These are phyloP conservation scores for Bipolaris gigantea DNA, from an alignment of 2,329 filamentous ascomycete genomes.

Conservation along the genomic window DNA sequence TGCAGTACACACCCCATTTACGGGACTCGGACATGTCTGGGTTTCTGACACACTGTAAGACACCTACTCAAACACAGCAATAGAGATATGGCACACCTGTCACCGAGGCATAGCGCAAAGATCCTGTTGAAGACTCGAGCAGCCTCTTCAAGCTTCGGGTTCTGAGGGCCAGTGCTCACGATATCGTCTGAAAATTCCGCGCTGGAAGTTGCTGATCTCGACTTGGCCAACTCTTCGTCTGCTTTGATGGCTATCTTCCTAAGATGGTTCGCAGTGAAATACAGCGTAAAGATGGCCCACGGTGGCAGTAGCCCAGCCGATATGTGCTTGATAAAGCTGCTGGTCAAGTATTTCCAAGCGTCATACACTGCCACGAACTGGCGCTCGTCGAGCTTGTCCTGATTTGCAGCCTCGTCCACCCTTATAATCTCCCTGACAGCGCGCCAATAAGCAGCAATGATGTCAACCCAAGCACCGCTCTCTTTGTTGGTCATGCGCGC, in stretches of 20 bases:
- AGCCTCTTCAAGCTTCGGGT: slow-evolving; percentile 86
- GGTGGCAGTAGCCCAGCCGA: slow-evolving; percentile 74
- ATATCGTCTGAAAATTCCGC: slow-evolving; percentile 76
- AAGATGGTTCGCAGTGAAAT: slow-evolving; percentile 82
- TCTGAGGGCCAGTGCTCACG: slow-evolving; percentile 63
- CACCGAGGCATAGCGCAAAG: slow-evolving; percentile 85
- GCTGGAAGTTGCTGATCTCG: slow-evolving; percentile 52
- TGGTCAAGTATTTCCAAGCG: slow-evolving; percentile 82
- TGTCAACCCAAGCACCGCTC: slow-evolving; percentile 79
- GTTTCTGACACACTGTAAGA: slow-evolving; percentile 58
- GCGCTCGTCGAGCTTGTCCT: slow-evolving; percentile 49
- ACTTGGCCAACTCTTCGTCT: slow-evolving; percentile 67
- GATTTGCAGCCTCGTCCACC: slow-evolving; percentile 59
- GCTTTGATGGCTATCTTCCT: slow-evolving; percentile 88
- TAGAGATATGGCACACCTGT: slow-evolving; percentile 62
- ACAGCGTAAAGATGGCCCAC: slow-evolving; percentile 92
- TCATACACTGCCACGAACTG: slow-evolving; percentile 85
- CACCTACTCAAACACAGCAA: slow-evolving; percentile 8
- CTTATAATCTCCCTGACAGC: slow-evolving; percentile 73
- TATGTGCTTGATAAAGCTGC: slow-evolving; percentile 78
- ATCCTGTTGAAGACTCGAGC: slow-evolving; percentile 89
- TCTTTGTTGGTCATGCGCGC: slow-evolving; percentile 66
- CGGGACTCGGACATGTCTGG: slow-evolving; percentile 78
- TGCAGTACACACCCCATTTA: slow-evolving; percentile 97
- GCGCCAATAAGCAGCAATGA: slow-evolving; percentile 84